A percentile compares a stretch with the other conserved stretches of the same genome.
Conservation (phyloP, 139 green algal species). For the Chlorella sp. region DNA sequence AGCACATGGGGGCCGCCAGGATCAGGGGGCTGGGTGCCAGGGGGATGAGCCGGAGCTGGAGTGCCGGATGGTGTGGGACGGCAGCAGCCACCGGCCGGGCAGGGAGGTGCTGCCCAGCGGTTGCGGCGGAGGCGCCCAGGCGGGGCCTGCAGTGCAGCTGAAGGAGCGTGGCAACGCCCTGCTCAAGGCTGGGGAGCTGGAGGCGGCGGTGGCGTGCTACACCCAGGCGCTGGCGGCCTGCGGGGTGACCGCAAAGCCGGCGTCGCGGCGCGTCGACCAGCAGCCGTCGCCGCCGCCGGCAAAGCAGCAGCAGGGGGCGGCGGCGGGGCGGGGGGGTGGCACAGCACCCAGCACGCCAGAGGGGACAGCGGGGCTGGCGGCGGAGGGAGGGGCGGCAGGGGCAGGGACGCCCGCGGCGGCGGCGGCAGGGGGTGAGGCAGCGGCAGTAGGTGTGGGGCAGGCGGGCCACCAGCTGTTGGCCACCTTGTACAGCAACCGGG, state of each 20-base stretch:
- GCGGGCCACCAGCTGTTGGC: not conserved
- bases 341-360: too few relatives aligned
- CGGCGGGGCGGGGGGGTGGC: not conserved
- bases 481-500: conserved; percentile 51
- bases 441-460: not conserved
- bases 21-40: not conserved
- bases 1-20: not conserved
- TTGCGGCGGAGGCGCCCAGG: not conserved
- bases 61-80: conserved; percentile 31
- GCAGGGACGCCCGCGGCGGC: not conserved
- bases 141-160: not conserved
- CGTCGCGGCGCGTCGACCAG: too few relatives aligned
- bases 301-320: too few relatives aligned
- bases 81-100: conserved; percentile 13
- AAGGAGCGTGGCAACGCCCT: conserved; percentile 35
- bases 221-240: not conserved
- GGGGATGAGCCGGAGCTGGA: not conserved
- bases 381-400: not conserved
- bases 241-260: not conserved
- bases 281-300: too few relatives aligned
- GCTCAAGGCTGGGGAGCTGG: not conserved
- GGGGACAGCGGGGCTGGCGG: not conserved
- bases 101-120: too few relatives aligned
- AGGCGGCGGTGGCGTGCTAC: conserved; percentile 11
- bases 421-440: not conserved